Percentiles rank a stretch among this genome's conserved stretches.
Conservation (phyloP, 192 early-diverging fungal species). For the Coemansia sp. region DNA sequence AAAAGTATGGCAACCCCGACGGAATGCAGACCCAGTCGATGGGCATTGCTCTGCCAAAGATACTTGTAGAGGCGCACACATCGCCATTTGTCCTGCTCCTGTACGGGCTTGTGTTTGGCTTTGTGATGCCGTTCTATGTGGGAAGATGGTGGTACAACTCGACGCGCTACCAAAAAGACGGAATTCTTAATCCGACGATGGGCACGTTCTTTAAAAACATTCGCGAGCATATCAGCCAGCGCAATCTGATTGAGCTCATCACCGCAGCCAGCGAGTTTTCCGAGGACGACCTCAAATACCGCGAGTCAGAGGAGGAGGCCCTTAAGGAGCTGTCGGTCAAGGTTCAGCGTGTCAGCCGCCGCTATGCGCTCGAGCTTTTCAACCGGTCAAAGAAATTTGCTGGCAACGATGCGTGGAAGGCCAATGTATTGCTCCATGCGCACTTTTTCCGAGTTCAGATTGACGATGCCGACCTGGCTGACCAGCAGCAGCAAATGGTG, state of each 20-base stretch:
- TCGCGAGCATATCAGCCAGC: constrained; percentile 68
- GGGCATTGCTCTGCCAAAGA: constrained; percentile 91
- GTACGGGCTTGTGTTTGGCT: constrained; percentile 87
- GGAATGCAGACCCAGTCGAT: constrained; percentile 89
- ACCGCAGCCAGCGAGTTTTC: constrained; percentile 73
- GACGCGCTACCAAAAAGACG: constrained; percentile 84
- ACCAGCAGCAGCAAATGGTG: constrained; percentile 69
- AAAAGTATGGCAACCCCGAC: constrained; percentile 96
- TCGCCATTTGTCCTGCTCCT: constrained; percentile 77
- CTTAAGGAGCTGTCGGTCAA: constrained; percentile 52
- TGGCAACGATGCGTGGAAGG: constrained; percentile 60
- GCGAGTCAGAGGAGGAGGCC: constrained; percentile 49
- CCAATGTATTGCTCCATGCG: constrained; percentile 75
- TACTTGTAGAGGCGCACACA: constrained; percentile 86
- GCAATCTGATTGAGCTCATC: constrained; percentile 74
- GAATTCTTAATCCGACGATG: constrained; percentile 89
- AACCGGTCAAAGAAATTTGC: constrained; percentile 51
- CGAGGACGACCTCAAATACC: constrained; percentile 46
- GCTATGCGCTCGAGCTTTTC: constrained; percentile 42
- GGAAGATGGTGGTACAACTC: constrained; percentile 95
- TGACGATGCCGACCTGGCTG: constrained; percentile 48
- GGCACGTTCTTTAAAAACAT: constrained; percentile 85
- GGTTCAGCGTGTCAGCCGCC: constrained; percentile 36
- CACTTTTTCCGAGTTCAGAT: constrained; percentile 79
- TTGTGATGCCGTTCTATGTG: constrained; percentile 84